Conservation (phyloP, 2,329 filamentous ascomycete genomes). For the Colletotrichum agaves region DNA sequence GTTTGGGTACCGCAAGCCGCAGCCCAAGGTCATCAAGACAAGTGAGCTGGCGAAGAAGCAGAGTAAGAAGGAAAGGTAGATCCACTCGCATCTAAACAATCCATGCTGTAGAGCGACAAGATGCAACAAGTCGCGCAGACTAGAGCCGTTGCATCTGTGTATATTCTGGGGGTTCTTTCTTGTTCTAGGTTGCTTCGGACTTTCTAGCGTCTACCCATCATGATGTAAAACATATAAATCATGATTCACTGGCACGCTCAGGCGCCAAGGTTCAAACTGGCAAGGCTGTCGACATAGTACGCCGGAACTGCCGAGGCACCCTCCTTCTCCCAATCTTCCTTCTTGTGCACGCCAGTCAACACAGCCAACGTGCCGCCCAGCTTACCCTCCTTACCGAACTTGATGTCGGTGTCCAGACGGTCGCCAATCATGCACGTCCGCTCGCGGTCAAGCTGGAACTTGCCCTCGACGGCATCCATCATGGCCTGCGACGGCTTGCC, state of each 20-base stretch:
- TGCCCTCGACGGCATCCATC: slow-evolving; percentile 99
- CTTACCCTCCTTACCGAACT: slow-evolving; percentile 90
- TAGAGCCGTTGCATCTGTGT: slow-evolving; percentile 25
- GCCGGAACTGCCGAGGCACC: slow-evolving; percentile 77
- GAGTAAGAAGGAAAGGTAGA: slow-evolving; percentile 50
- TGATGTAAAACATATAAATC: slow-evolving; percentile 6
- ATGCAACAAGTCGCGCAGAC: not conserved
- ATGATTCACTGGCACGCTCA: slow-evolving; percentile 1
- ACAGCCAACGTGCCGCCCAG: slow-evolving; percentile 93
- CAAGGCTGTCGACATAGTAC: slow-evolving; percentile 86
- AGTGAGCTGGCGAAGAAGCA: slow-evolving; percentile 61
- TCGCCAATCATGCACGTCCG: slow-evolving; percentile 97
- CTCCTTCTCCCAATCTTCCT: slow-evolving; percentile 81
- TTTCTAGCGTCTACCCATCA: slow-evolving; percentile 18
- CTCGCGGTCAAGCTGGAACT: slow-evolving; percentile 86
- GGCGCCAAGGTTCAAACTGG: slow-evolving; percentile 67
- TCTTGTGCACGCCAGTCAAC: slow-evolving; percentile 87
- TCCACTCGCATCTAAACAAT: not conserved
- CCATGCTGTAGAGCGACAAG: slow-evolving; percentile 37
- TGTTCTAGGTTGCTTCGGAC: slow-evolving; percentile 15
- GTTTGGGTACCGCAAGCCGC: slow-evolving; percentile 54
- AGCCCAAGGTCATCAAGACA: slow-evolving; percentile 60
- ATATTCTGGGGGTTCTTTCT: slow-evolving; percentile 22
- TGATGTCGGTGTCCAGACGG: slow-evolving; percentile 92
- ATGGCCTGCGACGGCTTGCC: slow-evolving; percentile 98